A percentile compares a stretch with the other conserved stretches of the same genome.
phyloP scores from a whole-genome alignment of 352 stramenopile species.

The Pythium grandisporangium region DNA sequence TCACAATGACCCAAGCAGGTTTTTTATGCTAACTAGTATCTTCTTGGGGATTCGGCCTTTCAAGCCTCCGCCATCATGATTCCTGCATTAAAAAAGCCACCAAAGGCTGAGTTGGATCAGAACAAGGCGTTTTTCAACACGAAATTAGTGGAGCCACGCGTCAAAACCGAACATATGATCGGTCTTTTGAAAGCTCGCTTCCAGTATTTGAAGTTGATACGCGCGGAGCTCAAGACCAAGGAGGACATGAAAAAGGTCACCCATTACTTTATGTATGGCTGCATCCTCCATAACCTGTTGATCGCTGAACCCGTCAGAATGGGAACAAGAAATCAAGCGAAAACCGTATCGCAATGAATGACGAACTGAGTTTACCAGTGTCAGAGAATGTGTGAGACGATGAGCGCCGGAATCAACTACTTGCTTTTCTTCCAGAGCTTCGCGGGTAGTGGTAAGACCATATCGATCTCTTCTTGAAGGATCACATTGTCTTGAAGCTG shows the following conservation, averaged over 20 bases:
- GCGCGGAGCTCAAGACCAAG: slow-evolving; percentile 3
- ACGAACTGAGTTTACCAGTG: slow-evolving; percentile 6
- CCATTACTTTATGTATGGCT: slow-evolving; percentile 1
- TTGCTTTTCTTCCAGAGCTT: slow-evolving; percentile 11
- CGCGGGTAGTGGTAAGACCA: slow-evolving; percentile 7
- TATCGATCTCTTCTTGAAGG: slow-evolving; percentile 11
- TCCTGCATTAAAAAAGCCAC: not conserved
- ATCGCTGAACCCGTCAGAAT: slow-evolving; percentile 11
- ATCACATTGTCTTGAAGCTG: slow-evolving; percentile 9
- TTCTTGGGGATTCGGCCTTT: slow-evolving; percentile 20
- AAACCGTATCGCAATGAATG: not conserved
- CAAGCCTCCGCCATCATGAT: slow-evolving; percentile 5
- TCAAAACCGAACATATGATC: slow-evolving; percentile 15
- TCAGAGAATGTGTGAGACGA: slow-evolving; percentile 1
- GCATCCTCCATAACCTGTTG: slow-evolving; percentile 15
- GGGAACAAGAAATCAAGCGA: slow-evolving; percentile 6
- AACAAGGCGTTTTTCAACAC: slow-evolving; percentile 10
- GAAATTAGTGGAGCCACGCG: slow-evolving; percentile 8
- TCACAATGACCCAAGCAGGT: not conserved
- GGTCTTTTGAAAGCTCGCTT: slow-evolving; percentile 13
- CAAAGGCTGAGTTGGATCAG: not conserved
- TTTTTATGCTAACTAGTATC: slow-evolving; percentile 13
- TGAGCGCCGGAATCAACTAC: slow-evolving; percentile 6
- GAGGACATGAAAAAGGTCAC: slow-evolving; percentile 8
- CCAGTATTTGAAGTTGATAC: slow-evolving; percentile 15